A percentile compares a stretch with the other conserved stretches of the same genome.
phyloP scores from a whole-genome alignment of 441 rosid genomes.

The Viola pubescens region DNA sequence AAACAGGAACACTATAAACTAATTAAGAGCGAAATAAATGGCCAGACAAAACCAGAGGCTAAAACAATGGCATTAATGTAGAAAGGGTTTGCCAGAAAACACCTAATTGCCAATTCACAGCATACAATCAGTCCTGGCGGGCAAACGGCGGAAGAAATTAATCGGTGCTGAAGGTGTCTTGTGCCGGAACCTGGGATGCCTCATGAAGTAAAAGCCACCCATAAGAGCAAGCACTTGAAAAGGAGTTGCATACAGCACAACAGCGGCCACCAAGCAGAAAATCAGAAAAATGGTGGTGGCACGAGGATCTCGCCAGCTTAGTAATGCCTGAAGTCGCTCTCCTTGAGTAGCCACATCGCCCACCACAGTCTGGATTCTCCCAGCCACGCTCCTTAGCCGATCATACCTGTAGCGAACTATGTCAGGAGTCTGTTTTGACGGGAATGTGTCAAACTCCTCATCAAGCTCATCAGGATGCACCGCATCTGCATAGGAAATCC shows the following conservation, averaged over 20 bases:
- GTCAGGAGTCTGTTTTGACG: slow-evolving; percentile 38
- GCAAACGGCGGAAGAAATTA: slow-evolving; percentile 82
- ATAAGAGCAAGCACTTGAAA: slow-evolving; percentile 56
- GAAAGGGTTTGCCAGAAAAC: slow-evolving; percentile 11
- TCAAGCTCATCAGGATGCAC: slow-evolving; percentile 73
- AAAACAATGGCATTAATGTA: neutral
- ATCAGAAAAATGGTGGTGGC: slow-evolving; percentile 63
- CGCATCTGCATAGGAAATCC: slow-evolving; percentile 58
- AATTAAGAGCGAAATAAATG: no score
- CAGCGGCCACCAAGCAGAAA: slow-evolving; percentile 52
- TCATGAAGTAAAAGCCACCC: slow-evolving; percentile 61
- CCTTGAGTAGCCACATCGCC: slow-evolving; percentile 92
- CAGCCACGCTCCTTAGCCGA: slow-evolving; percentile 70
- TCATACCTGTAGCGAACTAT: slow-evolving; percentile 66
- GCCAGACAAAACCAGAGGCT: slow-evolving; percentile 14
- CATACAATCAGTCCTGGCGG: slow-evolving; percentile 78
- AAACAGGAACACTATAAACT: neutral
- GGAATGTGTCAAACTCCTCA: slow-evolving; percentile 86
- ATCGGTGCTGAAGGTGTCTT: slow-evolving; percentile 52
- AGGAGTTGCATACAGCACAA: slow-evolving; percentile 59
- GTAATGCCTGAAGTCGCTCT: slow-evolving; percentile 63
- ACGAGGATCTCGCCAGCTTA: slow-evolving; percentile 93
- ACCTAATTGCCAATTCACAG: slow-evolving; percentile 28
- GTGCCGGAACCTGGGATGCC: slow-evolving; percentile 79
- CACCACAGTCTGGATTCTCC: slow-evolving; percentile 76